These are phyloP conservation scores for Pichia sorboxylosa DNA, from an alignment of 1,139 yeast genomes.

Conservation along the genomic window DNA sequence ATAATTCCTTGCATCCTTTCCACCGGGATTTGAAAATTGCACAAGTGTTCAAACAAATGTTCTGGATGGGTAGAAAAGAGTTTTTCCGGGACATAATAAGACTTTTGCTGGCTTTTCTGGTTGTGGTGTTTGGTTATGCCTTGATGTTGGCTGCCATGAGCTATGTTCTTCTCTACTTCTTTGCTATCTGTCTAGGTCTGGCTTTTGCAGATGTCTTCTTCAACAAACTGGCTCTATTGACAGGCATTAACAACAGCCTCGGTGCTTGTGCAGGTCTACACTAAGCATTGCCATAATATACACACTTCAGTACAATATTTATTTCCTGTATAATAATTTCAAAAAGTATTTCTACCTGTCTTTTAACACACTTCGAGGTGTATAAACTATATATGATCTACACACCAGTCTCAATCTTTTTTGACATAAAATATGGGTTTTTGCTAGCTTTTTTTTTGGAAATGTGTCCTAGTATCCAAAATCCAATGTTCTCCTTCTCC, in stretches of 20 bases:
- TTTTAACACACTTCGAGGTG: too few species aligned
- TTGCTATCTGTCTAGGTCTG: conserved; percentile 59
- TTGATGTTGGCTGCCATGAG: conserved; percentile 75
- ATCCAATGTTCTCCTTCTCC: too few species aligned
- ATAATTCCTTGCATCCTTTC: background rate
- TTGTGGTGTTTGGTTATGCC: conserved; percentile 57
- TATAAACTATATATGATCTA: too few species aligned
- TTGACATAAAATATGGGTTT: too few species aligned
- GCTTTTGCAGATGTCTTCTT: conserved; percentile 59
- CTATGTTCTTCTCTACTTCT: conserved; percentile 51
- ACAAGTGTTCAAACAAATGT: conserved; percentile 26
- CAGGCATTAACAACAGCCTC: conserved; percentile 24
- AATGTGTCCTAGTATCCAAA: too few species aligned
- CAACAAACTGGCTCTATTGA: conserved; percentile 38
- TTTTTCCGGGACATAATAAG: conserved; percentile 43
- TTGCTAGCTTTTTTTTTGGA: too few species aligned
- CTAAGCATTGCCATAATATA: too few species aligned
- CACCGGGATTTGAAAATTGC: conserved; percentile 8
- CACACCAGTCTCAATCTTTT: too few species aligned
- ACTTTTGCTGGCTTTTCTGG: conserved; percentile 41
- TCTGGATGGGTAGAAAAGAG: conserved; percentile 30
- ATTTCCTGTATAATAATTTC: too few species aligned
- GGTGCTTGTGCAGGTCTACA: conserved; percentile 19
- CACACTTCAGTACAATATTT: too few species aligned
- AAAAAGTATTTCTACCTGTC: too few species aligned